Percentiles rank a stretch among this genome's conserved stretches.
Conservation (phyloP, 148 eudicot species). For the Mesembryanthemum crystallinum region DNA sequence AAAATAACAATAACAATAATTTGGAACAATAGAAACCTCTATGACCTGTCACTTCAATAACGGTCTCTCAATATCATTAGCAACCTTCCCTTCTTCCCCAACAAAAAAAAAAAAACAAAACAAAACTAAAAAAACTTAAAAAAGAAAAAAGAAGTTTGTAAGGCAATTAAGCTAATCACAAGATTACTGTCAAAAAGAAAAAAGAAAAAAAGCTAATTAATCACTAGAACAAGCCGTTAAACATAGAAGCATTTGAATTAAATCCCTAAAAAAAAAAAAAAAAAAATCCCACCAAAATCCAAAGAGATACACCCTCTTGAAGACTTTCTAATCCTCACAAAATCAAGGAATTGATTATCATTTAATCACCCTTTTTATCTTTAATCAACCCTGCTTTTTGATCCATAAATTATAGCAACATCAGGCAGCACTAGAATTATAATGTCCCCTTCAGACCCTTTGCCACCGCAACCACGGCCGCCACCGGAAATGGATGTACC, state of each 20-base stretch:
- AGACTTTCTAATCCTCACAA: too few species aligned
- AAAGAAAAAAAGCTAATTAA: not conserved
- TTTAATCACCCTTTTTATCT: not conserved
- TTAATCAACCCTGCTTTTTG: not conserved
- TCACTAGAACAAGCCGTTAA: not conserved
- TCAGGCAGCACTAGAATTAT: too few species aligned
- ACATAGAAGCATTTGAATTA: not conserved
- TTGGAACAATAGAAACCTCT: not conserved
- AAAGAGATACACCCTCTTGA: too few species aligned
- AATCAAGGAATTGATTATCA: too few species aligned
- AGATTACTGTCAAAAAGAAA: not conserved
- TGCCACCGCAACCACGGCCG: not conserved
- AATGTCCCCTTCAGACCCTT: constrained; percentile 9
- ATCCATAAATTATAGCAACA: not conserved
- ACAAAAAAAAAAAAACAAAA: too few species aligned
- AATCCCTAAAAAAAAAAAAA: too few species aligned
- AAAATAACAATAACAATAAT: not conserved
- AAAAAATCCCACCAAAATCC: too few species aligned
- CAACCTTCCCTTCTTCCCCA: not conserved
- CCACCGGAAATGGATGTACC: not conserved
- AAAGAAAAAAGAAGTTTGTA: too few species aligned
- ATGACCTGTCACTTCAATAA: not conserved
- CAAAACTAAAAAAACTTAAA: too few species aligned
- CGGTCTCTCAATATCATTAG: not conserved
- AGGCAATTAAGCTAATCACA: not conserved